Percentiles rank a stretch among this genome's conserved stretches.
phyloP scores from a whole-genome alignment of 495 filamentous ascomycete genomes.

The Penicillium roqueforti region DNA sequence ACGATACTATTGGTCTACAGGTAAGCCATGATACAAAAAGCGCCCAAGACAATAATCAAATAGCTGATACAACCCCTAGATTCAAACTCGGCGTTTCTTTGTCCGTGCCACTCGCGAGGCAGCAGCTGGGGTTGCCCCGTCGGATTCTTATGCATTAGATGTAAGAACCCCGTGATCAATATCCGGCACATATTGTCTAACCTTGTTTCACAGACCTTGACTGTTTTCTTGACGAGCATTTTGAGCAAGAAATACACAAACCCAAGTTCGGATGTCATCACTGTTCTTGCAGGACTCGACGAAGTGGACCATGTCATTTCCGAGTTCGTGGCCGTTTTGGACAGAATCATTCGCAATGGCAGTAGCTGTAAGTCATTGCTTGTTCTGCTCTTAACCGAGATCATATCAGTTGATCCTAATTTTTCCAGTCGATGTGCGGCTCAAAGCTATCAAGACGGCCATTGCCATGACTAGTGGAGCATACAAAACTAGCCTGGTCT shows the following conservation, averaged over 20 bases:
- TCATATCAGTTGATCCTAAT: conserved; percentile 3
- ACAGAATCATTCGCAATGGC: conserved; percentile 76
- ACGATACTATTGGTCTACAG: conserved; percentile 72
- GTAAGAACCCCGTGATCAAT: conserved; percentile 48
- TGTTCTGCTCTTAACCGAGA: background rate
- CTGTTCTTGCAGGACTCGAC: conserved; percentile 80
- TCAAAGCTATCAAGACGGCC: conserved; percentile 76
- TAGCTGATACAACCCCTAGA: conserved; percentile 33
- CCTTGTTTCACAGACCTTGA: conserved; percentile 64
- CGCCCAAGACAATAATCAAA: background rate
- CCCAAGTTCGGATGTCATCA: conserved; percentile 91
- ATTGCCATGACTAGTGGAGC: conserved; percentile 85
- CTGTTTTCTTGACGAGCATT: conserved; percentile 75
- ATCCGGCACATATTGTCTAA: conserved; percentile 35
- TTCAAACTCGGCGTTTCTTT: conserved; percentile 76
- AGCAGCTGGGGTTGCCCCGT: conserved; percentile 55
- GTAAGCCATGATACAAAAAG: conserved; percentile 31
- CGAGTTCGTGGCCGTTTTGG: conserved; percentile 80
- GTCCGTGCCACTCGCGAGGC: conserved; percentile 64
- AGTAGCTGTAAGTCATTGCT: conserved; percentile 55
- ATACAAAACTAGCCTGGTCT: conserved; percentile 88
- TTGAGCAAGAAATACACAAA: conserved; percentile 92
- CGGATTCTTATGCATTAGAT: conserved; percentile 81
- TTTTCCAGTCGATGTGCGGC: conserved; percentile 60
- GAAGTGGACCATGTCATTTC: conserved; percentile 80